Evolutionary conservation across 2,329 filamentous ascomycete genomes (phyloP), one percentile per base, ranked within the genome.

Genomic region (Rosellinia necatrix): DNA sequence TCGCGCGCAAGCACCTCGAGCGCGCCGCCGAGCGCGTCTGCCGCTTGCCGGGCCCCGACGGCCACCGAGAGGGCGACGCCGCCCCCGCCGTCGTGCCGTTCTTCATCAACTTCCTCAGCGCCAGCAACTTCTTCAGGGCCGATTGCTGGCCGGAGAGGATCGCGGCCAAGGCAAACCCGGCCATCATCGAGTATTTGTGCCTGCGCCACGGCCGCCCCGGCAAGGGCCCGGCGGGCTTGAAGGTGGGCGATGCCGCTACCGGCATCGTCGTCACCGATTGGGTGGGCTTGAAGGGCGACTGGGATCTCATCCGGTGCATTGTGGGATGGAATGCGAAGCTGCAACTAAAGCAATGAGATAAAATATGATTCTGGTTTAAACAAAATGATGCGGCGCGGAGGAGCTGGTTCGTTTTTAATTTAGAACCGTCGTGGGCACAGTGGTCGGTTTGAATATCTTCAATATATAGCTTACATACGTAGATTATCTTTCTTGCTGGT

Each of bases 91-190:
- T 68, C 24, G 78, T 78, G 13, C 91, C 91, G 1, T 81, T 97
- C 64, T 96, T 89, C 67, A 77, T 97, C 73, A 99, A 97, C 73
- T 97, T 97, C 71, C 73, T 97, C 60, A 91, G 83, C 64, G 94
- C 88, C 1, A 93, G 89, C 72, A 97, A 97, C 76, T 97, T 97
- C 77, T 97, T 93, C 86, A 92, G 91, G 63, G 80, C 88, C 1
- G 86, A 84, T 52, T 96, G 92, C 73, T 99, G 94, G 94, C 94
- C 94, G 0, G 92, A 96, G 73, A 88, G 84, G 68, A 91, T 99
- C 71, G 93, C 94, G 1, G 87, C 85, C 17, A 91, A 89, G 75
- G 81, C 96, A 44, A 97, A 97, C 76, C 90, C 92, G 15, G 86
- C 87, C 2, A 82, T 86, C 50, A 71, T 86, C 54, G 83, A 86